These are phyloP conservation scores for Syzygium syzygioides DNA, from an alignment of 441 rosid genomes.

Conservation along the genomic window DNA sequence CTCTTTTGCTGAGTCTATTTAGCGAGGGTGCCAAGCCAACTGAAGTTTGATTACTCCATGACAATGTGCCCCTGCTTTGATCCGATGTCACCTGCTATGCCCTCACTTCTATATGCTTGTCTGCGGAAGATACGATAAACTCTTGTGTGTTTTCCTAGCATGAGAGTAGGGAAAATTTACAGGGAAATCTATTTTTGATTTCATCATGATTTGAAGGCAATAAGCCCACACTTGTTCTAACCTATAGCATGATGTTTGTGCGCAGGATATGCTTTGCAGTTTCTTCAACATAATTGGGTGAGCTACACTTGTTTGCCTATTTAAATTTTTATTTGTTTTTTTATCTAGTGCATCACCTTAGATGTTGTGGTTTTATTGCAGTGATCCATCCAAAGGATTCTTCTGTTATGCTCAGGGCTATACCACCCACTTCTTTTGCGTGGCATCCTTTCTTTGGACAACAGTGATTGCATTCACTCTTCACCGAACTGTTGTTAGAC, in stretches of 20 bases:
- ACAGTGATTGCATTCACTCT: conserved; percentile 94
- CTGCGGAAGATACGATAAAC: neutral
- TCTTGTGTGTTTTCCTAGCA: neutral
- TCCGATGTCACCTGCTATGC: neutral
- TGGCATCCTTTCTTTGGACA: conserved; percentile 94
- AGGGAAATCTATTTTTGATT: neutral
- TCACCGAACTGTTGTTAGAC: conserved; percentile 87
- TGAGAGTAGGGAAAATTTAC: neutral
- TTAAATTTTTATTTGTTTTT: neutral
- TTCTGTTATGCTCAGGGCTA: conserved; percentile 88
- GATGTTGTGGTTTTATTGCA: conserved; percentile 18
- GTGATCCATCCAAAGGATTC: conserved; percentile 89
- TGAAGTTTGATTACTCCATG: neutral
- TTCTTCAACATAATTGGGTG: conserved; percentile 90
- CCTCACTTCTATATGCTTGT: neutral
- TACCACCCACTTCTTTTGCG: conserved; percentile 87
- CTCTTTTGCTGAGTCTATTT: neutral
- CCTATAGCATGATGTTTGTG: neutral
- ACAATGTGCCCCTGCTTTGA: neutral
- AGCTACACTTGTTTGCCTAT: neutral
- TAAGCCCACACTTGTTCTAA: neutral
- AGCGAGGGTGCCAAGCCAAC: neutral
- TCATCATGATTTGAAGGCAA: neutral
- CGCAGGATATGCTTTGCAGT: conserved; percentile 94
- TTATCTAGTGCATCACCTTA: neutral